phyloP scores from a whole-genome alignment of 129 eudicot species.

The Flaveria robusta region DNA sequence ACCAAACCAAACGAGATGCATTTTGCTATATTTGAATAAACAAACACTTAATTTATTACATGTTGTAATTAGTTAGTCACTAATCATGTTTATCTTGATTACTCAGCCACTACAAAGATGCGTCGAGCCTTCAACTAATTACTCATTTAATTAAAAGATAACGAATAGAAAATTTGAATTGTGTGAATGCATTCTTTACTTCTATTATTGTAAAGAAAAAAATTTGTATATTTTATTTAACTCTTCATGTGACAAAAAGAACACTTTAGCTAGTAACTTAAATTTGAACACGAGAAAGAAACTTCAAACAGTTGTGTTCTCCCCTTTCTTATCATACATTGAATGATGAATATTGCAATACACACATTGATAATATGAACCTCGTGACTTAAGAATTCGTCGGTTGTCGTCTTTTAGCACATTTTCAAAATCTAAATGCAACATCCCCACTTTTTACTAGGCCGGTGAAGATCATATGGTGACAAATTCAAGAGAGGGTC shows the following conservation, averaged over 20 bases:
- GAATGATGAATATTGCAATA: conserved; percentile 10
- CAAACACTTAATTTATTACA: conserved; percentile 6
- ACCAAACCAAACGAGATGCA: conserved; percentile 23
- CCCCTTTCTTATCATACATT: conserved; percentile 11
- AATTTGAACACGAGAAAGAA: conserved; percentile 16
- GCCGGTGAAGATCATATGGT: background rate
- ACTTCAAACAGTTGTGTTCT: no score
- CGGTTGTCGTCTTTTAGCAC: background rate
- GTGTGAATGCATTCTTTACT: no score
- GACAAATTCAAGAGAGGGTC: no score
- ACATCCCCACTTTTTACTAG: background rate
- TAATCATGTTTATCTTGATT: conserved; percentile 30
- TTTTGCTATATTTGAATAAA: conserved; percentile 10
- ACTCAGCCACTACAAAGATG: conserved; percentile 22
- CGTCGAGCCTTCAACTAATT: background rate
- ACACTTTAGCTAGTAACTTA: conserved; percentile 8
- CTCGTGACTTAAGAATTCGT: background rate
- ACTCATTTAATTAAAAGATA: background rate
- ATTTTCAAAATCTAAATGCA: background rate
- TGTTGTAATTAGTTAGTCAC: conserved; percentile 2
- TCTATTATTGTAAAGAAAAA: no score
- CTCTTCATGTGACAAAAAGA: background rate
- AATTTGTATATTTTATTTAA: background rate
- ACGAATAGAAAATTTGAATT: no score
- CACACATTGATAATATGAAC: background rate